Evolutionary conservation across 2,329 filamentous ascomycete genomes (phyloP).

Genomic region (Phialophora verrucosa): DNA sequence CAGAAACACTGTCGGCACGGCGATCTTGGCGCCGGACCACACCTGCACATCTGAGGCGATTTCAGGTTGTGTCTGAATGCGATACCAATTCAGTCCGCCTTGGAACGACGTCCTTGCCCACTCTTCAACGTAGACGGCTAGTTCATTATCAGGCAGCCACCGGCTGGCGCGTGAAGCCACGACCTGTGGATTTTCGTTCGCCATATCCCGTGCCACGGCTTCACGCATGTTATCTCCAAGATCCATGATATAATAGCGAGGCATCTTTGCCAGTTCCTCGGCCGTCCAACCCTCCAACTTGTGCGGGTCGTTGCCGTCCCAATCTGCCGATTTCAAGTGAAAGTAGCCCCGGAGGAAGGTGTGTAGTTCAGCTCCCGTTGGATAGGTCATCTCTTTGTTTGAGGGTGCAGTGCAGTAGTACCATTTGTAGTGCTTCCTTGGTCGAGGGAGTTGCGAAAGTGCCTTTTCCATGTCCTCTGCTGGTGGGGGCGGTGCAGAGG

Average conservation of each 20-base stretch:
- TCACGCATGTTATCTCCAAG: slow-evolving; percentile 64
- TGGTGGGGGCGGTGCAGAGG: slow-evolving; percentile 23
- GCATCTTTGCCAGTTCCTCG: slow-evolving; percentile 63
- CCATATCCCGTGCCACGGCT: slow-evolving; percentile 62
- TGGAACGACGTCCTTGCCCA: slow-evolving; percentile 69
- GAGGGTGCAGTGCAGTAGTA: slow-evolving; percentile 52
- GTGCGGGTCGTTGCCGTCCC: slow-evolving; percentile 60
- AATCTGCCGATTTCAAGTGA: slow-evolving; percentile 69
- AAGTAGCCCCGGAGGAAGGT: slow-evolving; percentile 70
- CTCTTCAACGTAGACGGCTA: slow-evolving; percentile 66
- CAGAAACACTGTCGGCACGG: slow-evolving; percentile 67
- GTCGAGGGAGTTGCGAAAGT: slow-evolving; percentile 55
- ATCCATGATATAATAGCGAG: slow-evolving; percentile 72
- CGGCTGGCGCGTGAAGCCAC: slow-evolving; percentile 31
- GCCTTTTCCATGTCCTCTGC: slow-evolving; percentile 37
- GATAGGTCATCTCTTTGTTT: slow-evolving; percentile 46
- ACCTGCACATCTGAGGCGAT: slow-evolving; percentile 60
- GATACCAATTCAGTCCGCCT: slow-evolving; percentile 71
- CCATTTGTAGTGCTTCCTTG: slow-evolving; percentile 72
- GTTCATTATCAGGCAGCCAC: slow-evolving; percentile 66
- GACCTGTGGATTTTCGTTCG: slow-evolving; percentile 51
- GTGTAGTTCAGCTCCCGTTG: slow-evolving; percentile 57
- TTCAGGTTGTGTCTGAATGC: slow-evolving; percentile 60
- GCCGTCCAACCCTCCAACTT: slow-evolving; percentile 64
- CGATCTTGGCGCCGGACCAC: slow-evolving; percentile 66